Base-by-base conservation (phyloP, 2,329 filamentous ascomycete genomes). In the Trichophyton mentagrophytes region DNA sequence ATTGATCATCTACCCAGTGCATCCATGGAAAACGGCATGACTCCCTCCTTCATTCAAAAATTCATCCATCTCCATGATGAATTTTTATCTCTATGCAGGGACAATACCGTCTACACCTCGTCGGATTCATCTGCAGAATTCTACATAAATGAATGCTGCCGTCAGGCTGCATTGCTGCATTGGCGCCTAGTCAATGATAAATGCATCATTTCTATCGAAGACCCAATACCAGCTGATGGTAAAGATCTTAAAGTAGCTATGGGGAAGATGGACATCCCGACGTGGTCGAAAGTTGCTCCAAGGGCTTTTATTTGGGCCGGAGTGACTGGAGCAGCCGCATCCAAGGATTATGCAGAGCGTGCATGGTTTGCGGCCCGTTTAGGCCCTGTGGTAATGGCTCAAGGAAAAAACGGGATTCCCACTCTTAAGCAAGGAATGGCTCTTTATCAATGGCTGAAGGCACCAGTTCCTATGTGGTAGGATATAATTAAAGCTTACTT, bases 241-340 rank as follows among this genome's bases (percentile, higher is more conserved):
- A 36, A 9, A 8, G 30, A 36, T 2, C 56, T 62, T 11, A 56
- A 42, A n/a, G 25, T 8, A 7, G 20, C 49, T 6, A 47, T 62
- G 30, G 51, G 57, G 25, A 49, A 57, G 13, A 60, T 51, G 5
- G 61, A 62, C 22, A 47, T 46, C 7, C 33, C 20, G 6, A 51
- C 57, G 11, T 62, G 61, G 61, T 57, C 59, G 33, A 57, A 22
- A 20, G 15, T 57, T 49, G 58, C 61, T 3, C 61, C 61, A 53
- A 58, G 57, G 51, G 42, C 22, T 3, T 62, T 62, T 22, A 58
- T 62, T 17, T 62, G 61, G 61, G 57, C 47, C 30, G 53, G 61
- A 13, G 42, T 60, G 36, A 62, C 57, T 17, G 61, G 57, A 6
- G 57, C 42, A 13, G 49, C 57, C 13, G 57, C 57, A 4, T 62